These are phyloP conservation scores for Acacia crassicarpa DNA, from an alignment of 306 rosid genomes.

Conservation along the genomic window DNA sequence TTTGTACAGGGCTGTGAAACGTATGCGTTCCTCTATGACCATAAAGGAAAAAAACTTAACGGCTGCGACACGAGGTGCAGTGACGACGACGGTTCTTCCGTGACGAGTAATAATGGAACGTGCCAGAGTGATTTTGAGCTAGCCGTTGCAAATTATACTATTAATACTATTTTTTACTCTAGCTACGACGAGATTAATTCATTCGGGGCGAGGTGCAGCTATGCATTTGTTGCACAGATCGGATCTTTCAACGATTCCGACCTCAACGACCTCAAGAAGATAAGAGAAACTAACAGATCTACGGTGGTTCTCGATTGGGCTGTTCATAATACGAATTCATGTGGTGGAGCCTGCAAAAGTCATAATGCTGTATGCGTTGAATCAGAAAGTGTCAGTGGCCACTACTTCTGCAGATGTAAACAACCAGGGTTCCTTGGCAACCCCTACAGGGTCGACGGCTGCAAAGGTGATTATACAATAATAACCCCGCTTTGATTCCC, in stretches of 20 bases:
- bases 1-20: not conserved
- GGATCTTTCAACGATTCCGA: not conserved
- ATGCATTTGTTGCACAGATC: not conserved
- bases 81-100: no score
- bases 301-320: not conserved
- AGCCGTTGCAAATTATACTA: not conserved
- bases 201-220: not conserved
- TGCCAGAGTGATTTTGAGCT: not conserved
- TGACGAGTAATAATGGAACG: not conserved
- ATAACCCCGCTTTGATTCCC: not conserved
- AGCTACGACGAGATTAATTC: no score
- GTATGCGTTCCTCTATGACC: not conserved
- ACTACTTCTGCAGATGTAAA: not conserved
- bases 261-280: not conserved
- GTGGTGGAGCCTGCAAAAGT: not conserved
- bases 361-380: not conserved
- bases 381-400: not conserved
- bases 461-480: not conserved
- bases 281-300: not conserved
- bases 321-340: not conserved
- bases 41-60: not conserved
- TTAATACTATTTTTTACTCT: no score
- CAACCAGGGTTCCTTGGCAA: not conserved
- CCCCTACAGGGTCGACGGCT: not conserved
- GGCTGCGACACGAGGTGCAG: not conserved